These are phyloP conservation scores for Mucor mucedo DNA, from an alignment of 371 early-diverging fungal genomes.

Conservation along the genomic window DNA sequence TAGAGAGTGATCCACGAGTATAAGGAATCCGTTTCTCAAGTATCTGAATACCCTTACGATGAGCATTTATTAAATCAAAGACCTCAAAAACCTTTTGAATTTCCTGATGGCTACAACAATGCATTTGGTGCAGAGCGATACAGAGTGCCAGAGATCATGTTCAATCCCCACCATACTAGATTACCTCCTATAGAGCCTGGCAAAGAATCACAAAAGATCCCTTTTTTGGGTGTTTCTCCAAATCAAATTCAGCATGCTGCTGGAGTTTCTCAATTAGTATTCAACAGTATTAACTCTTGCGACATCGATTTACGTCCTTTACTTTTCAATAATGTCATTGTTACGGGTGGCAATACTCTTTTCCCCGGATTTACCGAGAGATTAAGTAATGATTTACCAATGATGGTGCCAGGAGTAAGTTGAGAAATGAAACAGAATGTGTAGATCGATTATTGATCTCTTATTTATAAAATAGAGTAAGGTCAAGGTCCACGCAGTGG, in stretches of 20 bases:
- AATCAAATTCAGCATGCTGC: constrained; percentile 47
- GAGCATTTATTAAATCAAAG: constrained; percentile 57
- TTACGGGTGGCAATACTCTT: constrained; percentile 90
- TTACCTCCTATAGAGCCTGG: constrained; percentile 27
- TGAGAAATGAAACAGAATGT: not conserved
- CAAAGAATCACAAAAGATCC: constrained; percentile 29
- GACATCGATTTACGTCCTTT: constrained; percentile 89
- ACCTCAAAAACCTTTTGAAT: constrained; percentile 87
- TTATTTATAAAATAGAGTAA: constrained; percentile 56
- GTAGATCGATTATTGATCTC: not conserved
- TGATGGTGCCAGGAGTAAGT: constrained; percentile 78
- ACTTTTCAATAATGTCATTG: constrained; percentile 79
- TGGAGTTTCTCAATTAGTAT: constrained; percentile 73
- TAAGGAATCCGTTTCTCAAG: constrained; percentile 92
- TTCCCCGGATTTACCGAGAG: constrained; percentile 90
- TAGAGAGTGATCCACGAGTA: constrained; percentile 82
- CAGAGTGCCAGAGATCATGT: constrained; percentile 83
- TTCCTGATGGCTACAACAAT: constrained; percentile 93
- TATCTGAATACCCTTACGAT: constrained; percentile 74
- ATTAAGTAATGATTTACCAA: constrained; percentile 73
- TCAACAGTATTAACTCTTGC: constrained; percentile 71
- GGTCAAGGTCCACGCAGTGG: constrained; percentile 82
- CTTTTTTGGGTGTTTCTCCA: constrained; percentile 35
- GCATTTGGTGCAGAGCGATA: constrained; percentile 83
- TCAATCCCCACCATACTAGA: constrained; percentile 36